Evolutionary conservation across 169 alveolate species (phyloP).

Genomic region (Plasmodium blacklocki): DNA sequence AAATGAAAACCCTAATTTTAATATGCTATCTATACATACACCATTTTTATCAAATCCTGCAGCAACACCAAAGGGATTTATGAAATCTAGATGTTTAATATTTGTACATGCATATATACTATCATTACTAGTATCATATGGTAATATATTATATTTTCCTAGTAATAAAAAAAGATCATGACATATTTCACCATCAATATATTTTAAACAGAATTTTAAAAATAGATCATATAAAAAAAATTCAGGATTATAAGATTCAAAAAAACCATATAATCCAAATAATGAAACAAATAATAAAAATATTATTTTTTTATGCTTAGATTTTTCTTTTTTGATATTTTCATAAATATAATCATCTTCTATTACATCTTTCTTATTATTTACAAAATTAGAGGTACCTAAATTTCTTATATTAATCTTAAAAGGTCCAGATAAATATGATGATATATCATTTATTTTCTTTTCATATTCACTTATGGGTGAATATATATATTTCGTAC

Average conservation of each 20-base stretch:
- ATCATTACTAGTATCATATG: constrained; percentile 81
- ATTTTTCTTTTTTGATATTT: constrained; percentile 29
- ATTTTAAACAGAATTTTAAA: constrained; percentile 76
- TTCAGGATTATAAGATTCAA: constrained; percentile 73
- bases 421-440: not conserved
- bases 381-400: not conserved
- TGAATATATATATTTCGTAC: too few relatives aligned
- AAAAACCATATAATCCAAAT: constrained; percentile 38
- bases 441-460: too few relatives aligned
- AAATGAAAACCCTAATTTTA: constrained; percentile 90
- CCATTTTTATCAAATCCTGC: constrained; percentile 92
- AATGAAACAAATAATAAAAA: constrained; percentile 25
- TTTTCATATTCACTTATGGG: too few relatives aligned
- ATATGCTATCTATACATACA: constrained; percentile 81
- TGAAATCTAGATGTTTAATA: constrained; percentile 29
- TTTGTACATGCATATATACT: constrained; percentile 32
- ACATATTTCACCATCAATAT: constrained; percentile 82
- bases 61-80: constrained; percentile 87
- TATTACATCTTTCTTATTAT: not conserved
- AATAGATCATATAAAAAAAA: constrained; percentile 77
- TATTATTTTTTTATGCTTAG: constrained; percentile 36
- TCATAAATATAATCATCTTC: constrained; percentile 14
- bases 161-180: constrained; percentile 79
- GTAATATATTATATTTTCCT: constrained; percentile 80
- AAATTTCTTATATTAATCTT: not conserved